Base-by-base conservation (phyloP, 192 early-diverging fungal genomes). In the Powellomyces hirtus region DNA sequence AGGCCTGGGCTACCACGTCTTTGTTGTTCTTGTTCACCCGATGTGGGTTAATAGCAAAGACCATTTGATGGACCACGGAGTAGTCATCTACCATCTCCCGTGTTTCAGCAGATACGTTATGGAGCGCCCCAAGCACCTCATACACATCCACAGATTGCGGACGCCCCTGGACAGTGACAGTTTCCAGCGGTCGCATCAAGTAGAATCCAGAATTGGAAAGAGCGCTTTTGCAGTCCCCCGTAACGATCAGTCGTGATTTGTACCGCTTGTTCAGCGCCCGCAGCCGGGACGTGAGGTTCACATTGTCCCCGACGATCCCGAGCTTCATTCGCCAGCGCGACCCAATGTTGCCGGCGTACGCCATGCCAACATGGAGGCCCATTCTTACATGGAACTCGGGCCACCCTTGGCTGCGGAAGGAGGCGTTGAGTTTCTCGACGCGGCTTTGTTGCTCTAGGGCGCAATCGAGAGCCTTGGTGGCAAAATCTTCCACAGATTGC, bases 241-340 rank as follows among this genome's bases (percentile, higher is more conserved):
- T 31, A 31, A 56, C 33, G 53, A 56, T 56, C 5, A 56, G 18
- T 16, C 53, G 53, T 2, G 53, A 56, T 22, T 31, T 56, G 53
- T 56, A 56, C 14, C 53, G 53, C 29, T 56, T 56, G 31, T 56
- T 56, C 26, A 56, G 29, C 16, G 20, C 53, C 16, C 33, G 27
- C 5, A 56, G 53, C 5, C 53, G 53, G 4, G 53, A 56, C 26
- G 53, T 16, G 53, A 56, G 53, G 53, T 56, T 56, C 27, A 56
- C 53, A 31, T 56, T 56, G 53, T 56, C 53, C 27, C 53, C 53
- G 16, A 56, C 53, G 26, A 56, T 56, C 20, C 53, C 53, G 53
- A 56, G 53, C 33, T 56, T 56, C 53, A 56, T 56, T 22, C 53
- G 53, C 5, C 33, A 29, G 4, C 31, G 24, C 27, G 29, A 33